Evolutionary conservation across 176 grass and related monocot species (phyloP).

Genomic region (Zoysia japonica): DNA sequence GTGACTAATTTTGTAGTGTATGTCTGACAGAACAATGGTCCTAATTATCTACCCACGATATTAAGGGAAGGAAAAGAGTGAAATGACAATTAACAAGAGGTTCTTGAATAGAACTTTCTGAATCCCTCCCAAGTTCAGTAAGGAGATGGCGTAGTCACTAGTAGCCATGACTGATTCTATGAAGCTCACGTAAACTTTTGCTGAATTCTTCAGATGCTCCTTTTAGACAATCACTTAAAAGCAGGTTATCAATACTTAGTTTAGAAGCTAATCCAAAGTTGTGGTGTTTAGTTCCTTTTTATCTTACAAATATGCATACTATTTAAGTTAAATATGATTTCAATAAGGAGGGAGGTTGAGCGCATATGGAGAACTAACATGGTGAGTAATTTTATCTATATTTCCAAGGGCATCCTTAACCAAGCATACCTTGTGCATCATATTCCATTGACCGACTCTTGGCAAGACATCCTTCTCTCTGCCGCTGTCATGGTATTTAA

Average conservation of each 20-base stretch:
- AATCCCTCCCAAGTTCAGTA: neutral
- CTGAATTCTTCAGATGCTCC: neutral
- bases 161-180: neutral
- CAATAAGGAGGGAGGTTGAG: neutral
- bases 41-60: neutral
- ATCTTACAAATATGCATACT: neutral
- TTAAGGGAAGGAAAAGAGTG: neutral
- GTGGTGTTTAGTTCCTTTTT: neutral
- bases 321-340: too few species aligned
- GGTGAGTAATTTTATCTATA: constrained; percentile 3
- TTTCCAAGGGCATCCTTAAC: neutral
- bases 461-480: constrained; percentile 83
- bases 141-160: neutral
- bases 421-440: constrained; percentile 87
- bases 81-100: neutral
- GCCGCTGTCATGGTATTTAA: constrained; percentile 90
- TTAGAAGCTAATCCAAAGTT: neutral
- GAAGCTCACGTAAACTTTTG: neutral
- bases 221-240: neutral
- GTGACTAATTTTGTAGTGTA: neutral
- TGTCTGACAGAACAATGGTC: neutral
- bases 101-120: neutral
- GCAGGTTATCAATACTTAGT: neutral
- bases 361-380: neutral
- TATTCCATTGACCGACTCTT: constrained; percentile 90